Evolutionary conservation across 1,139 yeast genomes (phyloP).

Genomic region (Geotrichum candidum): DNA sequence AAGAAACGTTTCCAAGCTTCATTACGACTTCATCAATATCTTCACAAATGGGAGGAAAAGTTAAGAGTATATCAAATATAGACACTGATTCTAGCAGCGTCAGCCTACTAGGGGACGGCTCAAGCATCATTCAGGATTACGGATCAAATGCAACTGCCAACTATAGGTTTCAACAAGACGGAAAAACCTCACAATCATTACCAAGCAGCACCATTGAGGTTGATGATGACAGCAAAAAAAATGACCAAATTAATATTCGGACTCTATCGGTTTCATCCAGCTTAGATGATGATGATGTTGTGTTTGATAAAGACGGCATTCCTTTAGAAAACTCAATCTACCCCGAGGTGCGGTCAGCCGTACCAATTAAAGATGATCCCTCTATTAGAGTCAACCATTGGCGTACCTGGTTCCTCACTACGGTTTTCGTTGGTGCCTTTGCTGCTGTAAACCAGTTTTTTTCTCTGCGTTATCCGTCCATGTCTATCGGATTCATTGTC

Average conservation of each 20-base stretch:
- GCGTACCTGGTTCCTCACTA: conserved; percentile 42
- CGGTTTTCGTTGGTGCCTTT: conserved; percentile 34
- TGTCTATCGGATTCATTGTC: conserved; percentile 43
- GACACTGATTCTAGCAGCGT: background rate
- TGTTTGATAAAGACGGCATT: background rate
- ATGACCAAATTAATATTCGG: background rate
- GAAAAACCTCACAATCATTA: background rate
- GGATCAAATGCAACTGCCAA: background rate
- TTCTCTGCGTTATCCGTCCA: conserved; percentile 45
- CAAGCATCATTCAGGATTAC: background rate
- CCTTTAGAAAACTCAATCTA: conserved; percentile 42
- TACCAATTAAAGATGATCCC: conserved; percentile 48
- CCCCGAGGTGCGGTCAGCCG: conserved; percentile 58
- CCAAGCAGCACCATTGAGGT: background rate
- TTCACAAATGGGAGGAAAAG: background rate
- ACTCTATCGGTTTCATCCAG: background rate
- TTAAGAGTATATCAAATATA: background rate
- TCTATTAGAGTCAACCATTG: conserved; percentile 44
- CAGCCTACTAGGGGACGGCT: background rate
- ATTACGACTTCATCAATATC: background rate
- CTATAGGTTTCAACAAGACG: background rate
- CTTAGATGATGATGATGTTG: background rate
- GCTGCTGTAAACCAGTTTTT: conserved; percentile 48
- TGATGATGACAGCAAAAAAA: background rate
- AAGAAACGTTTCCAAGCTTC: background rate